Conservation (phyloP, 352 stramenopile genomes). For the Chrysophaeum taylorii region DNA sequence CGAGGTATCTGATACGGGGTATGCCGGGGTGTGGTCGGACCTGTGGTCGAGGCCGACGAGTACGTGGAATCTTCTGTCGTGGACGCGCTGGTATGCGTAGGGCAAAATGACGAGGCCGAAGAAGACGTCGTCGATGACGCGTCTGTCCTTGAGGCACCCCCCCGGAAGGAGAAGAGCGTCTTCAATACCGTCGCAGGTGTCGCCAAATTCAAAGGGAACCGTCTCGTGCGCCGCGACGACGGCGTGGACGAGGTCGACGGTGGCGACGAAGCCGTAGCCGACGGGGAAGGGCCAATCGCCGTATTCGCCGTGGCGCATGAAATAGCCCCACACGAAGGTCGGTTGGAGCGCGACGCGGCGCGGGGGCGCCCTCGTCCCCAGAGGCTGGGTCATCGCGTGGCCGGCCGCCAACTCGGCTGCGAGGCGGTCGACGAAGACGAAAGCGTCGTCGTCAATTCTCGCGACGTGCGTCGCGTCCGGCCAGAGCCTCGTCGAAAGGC, state of each 20-base stretch:
- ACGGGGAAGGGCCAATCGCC: not conserved
- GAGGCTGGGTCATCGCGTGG: not conserved
- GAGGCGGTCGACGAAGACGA: slow-evolving; percentile 6
- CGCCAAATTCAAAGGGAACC: not conserved
- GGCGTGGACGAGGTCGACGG: not conserved
- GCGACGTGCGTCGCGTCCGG: not conserved
- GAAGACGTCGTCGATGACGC: not conserved
- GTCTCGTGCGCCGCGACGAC: not conserved
- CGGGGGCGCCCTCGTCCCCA: not conserved
- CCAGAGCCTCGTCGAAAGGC: not conserved
- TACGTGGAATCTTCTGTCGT: not conserved
- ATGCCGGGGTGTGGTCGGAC: not conserved
- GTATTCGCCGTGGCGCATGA: not conserved
- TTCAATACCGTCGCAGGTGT: slow-evolving; percentile 6
- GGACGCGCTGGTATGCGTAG: not conserved
- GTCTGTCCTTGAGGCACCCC: not conserved
- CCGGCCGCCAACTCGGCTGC: not conserved
- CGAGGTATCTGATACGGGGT: not conserved
- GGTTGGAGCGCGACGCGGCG: not conserved
- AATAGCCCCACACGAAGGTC: slow-evolving; percentile 9
- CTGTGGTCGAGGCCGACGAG: not conserved
- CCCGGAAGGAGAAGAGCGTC: too few relatives aligned
- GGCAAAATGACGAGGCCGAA: not conserved
- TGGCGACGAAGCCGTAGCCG: not conserved
- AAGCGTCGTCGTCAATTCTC: not conserved